Evolutionary conservation across 176 grass and related monocot genomes (phyloP), one percentile per base, ranked within the genome.

Genomic region (Pontederia paniculata): DNA sequence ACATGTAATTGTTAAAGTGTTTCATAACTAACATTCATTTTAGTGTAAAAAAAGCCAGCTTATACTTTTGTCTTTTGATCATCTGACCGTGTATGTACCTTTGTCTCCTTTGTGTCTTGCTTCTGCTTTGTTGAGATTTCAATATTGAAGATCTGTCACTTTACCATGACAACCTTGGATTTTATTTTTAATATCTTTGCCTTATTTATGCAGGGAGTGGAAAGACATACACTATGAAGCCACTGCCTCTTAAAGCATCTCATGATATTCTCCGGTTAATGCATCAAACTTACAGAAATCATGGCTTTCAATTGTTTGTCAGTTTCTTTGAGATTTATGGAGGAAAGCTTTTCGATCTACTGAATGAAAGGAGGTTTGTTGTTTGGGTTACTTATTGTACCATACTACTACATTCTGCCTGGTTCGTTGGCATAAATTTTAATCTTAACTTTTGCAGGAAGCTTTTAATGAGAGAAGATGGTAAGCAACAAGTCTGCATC

Each of bases 311-410:
- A 52, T 82, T 98, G 61, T 93, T 77, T 52, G 67, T 98, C 63
- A 98, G 94, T 67, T 98, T 98, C 80, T 98, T 98, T 80, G 94
- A 98, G 68, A 98, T 98, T 62, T 98, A 98, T 72, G 87, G 94
- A 58, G 94, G 94, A 22, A 98, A 98, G 73, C 73, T 98, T 48
- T 98, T 93, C 59, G 87, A 98, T 70, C 83, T 98, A 60, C 75
- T 98, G 25, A 98, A 98, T 72, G 94, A 98, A 23, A 77, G 94
- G 58, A 98, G 77, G 94, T 98, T 52, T 70, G 68, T 70, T 55
- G 10, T 6, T 48, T 31, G 48, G 60, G 46, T 18, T 60, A n/a
- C n/a, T n/a, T n/a, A 49, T 76, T 18, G 10, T 62, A 0, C 21
- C n/a, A 25, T 23, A 74, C 73, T 56, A 22, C 20, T 25, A 21